These are phyloP conservation scores for Naumovozyma castellii DNA, from an alignment of 805 yeast genomes.

Conservation along the genomic window DNA sequence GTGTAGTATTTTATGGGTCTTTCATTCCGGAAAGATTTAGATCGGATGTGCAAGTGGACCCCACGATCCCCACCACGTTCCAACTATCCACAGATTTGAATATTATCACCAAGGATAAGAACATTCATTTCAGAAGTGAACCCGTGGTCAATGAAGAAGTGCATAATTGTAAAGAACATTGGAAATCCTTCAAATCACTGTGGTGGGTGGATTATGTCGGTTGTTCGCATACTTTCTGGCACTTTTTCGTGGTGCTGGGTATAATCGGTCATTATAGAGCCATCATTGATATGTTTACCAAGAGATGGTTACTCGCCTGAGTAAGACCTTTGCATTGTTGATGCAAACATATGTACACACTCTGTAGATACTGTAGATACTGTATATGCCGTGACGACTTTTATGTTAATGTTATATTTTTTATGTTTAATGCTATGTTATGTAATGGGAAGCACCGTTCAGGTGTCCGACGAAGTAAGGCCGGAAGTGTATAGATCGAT, in stretches of 20 bases:
- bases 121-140: conserved; percentile 33
- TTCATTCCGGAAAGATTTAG: conserved; percentile 86
- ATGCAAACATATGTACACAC: not conserved
- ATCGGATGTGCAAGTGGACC: conserved; percentile 52
- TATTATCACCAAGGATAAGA: conserved; percentile 25
- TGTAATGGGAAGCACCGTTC: too few species aligned
- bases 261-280: conserved; percentile 83
- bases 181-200: conserved; percentile 36
- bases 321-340: not conserved
- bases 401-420: too few species aligned
- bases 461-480: too few species aligned
- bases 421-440: too few species aligned
- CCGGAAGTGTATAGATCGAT: too few species aligned
- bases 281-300: conserved; percentile 57
- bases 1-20: conserved; percentile 81
- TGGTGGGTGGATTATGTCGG: conserved; percentile 81
- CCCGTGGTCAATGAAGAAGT: conserved; percentile 27
- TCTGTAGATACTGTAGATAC: too few species aligned
- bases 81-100: conserved; percentile 24
- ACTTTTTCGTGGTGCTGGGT: conserved; percentile 79
- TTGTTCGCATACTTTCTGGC: conserved; percentile 90
- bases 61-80: conserved; percentile 31
- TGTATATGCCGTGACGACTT: too few species aligned
- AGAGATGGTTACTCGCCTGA: conserved; percentile 20
- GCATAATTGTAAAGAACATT: conserved; percentile 4